A percentile compares a stretch with the other conserved stretches of the same genome.
Conservation (phyloP, 441 rosid species). For the Kokia cookei region DNA sequence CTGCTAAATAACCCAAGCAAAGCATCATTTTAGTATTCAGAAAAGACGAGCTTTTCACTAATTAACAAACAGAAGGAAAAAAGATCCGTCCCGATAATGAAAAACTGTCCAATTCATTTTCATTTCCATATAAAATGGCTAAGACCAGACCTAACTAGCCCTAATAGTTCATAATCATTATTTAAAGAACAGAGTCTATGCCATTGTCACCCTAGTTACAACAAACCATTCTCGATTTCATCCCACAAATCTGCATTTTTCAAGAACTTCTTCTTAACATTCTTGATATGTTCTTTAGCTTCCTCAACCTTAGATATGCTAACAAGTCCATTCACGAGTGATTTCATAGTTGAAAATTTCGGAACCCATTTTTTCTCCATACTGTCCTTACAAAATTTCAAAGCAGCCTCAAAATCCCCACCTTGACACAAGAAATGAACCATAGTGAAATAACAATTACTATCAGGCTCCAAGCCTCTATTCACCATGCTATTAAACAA, state of each 20-base stretch:
- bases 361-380: slow-evolving; percentile 76
- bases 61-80: neutral
- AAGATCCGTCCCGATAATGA: neutral
- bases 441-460: slow-evolving; percentile 48
- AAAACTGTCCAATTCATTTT: neutral
- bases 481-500: slow-evolving; percentile 51
- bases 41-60: neutral
- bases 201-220: slow-evolving; percentile 25
- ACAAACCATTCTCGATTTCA: slow-evolving; percentile 65
- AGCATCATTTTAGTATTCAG: neutral
- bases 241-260: slow-evolving; percentile 54
- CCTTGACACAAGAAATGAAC: slow-evolving; percentile 52
- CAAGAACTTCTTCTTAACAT: slow-evolving; percentile 49
- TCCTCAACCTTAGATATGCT: slow-evolving; percentile 45
- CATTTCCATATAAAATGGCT: slow-evolving; percentile 7
- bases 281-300: slow-evolving; percentile 46
- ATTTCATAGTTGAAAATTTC: slow-evolving; percentile 51
- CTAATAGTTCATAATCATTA: neutral
- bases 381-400: slow-evolving; percentile 49
- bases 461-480: slow-evolving; percentile 43
- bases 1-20: neutral
- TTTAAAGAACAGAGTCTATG: neutral
- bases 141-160: neutral
- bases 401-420: slow-evolving; percentile 54
- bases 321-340: slow-evolving; percentile 61